phyloP scores from a whole-genome alignment of 257 asterid species.

The Prunella vulgaris region DNA sequence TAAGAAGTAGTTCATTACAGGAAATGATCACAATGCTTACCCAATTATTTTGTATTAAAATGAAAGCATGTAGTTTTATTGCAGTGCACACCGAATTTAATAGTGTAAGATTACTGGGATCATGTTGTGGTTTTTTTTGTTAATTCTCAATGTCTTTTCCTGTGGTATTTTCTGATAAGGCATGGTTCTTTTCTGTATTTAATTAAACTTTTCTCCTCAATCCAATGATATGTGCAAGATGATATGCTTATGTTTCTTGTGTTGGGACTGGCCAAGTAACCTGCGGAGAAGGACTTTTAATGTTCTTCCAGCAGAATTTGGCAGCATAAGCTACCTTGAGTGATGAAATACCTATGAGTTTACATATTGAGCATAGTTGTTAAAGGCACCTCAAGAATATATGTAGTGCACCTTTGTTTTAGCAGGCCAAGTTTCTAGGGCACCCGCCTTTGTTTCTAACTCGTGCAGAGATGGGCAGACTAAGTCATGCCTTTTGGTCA shows the following conservation, averaged over 20 bases:
- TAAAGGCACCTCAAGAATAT: too few species aligned
- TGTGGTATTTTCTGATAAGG: neutral
- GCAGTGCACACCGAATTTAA: neutral
- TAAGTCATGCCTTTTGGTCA: too few species aligned
- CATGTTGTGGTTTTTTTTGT: neutral
- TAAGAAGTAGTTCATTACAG: neutral
- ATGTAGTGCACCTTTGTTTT: too few species aligned
- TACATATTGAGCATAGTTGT: too few species aligned
- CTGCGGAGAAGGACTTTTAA: too few species aligned
- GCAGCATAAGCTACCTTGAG: too few species aligned
- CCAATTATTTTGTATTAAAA: neutral
- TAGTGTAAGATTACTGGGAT: neutral
- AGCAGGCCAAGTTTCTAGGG: too few species aligned
- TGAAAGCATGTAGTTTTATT: neutral
- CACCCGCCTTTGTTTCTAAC: too few species aligned
- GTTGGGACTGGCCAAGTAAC: neutral
- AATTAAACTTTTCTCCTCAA: neutral
- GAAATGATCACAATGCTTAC: constrained; percentile 4
- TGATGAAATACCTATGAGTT: too few species aligned
- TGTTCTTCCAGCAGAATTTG: too few species aligned
- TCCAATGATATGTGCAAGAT: neutral
- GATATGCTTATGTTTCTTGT: too few species aligned
- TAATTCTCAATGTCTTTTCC: neutral
- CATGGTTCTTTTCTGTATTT: neutral
- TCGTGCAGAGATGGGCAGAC: neutral